These are phyloP conservation scores for Exophiala sp. DNA, from an alignment of 2,329 filamentous ascomycete species.

Conservation along the genomic window DNA sequence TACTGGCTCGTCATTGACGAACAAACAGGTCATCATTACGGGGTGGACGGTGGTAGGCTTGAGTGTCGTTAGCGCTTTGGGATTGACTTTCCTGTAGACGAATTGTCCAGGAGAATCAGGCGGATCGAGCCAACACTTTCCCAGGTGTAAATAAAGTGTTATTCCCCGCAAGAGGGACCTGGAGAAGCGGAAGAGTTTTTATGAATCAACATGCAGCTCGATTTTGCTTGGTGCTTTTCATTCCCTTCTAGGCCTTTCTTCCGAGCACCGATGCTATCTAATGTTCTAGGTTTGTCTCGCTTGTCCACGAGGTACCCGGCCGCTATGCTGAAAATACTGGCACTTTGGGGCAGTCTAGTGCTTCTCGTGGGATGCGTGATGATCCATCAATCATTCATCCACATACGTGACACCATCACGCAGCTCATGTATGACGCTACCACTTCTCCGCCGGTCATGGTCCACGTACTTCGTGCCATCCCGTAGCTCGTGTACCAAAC, in stretches of 20 bases:
- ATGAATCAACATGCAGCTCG: not conserved
- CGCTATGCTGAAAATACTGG: no score
- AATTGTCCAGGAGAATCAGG: not conserved
- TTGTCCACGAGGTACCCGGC: no score
- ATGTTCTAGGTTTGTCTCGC: no score
- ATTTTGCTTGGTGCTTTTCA: not conserved
- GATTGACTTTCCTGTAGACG: constrained; percentile 19
- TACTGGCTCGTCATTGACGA: constrained; percentile 55
- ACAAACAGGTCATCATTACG: constrained; percentile 52
- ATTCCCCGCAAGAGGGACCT: not conserved
- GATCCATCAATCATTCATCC: constrained; percentile 12
- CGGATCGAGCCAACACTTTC: not conserved
- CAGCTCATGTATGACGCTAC: constrained; percentile 25
- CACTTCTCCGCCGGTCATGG: constrained; percentile 12
- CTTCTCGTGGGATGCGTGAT: not conserved
- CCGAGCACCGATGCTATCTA: no score
- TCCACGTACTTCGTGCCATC: constrained; percentile 29
- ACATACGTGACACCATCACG: constrained; percentile 25
- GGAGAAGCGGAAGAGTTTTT: not conserved
- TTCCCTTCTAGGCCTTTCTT: not conserved
- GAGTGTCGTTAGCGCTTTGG: constrained; percentile 17
- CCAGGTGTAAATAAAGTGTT: constrained; percentile 7
- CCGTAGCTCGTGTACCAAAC: constrained; percentile 27
- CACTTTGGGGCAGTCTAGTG: not conserved
- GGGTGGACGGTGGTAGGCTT: constrained; percentile 27